Conservation (phyloP, 2,329 filamentous ascomycete species). For the Ophiocordyceps camponoti-floridani region DNA sequence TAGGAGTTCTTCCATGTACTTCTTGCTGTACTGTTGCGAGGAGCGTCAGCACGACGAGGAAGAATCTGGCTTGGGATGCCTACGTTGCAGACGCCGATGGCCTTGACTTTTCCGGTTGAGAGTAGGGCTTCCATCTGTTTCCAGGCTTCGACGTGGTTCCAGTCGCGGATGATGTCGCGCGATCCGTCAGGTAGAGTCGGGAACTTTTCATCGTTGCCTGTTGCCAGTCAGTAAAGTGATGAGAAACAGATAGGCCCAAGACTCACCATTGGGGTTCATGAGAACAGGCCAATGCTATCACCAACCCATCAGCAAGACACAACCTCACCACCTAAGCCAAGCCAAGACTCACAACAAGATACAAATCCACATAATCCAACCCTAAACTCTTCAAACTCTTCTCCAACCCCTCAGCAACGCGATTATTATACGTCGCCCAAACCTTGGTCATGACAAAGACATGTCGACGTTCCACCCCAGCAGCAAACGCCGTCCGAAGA, state of each 20-base stretch:
- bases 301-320: not conserved
- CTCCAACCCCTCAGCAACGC: constrained; percentile 50
- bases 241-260: not conserved
- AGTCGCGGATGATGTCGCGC: constrained; percentile 51
- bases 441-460: constrained; percentile 76
- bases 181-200: constrained; percentile 57
- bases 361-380: constrained; percentile 67
- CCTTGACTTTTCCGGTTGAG: constrained; percentile 35
- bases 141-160: constrained; percentile 63
- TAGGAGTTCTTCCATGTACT: constrained; percentile 37
- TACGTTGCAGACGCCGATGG: constrained; percentile 38
- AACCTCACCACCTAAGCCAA: not conserved
- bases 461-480: constrained; percentile 58
- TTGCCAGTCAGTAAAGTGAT: not conserved
- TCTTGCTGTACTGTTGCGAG: constrained; percentile 28
- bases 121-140: constrained; percentile 54
- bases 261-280: constrained; percentile 55
- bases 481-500: constrained; percentile 51
- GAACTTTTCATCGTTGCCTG: constrained; percentile 53
- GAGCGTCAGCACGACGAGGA: not conserved
- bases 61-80: constrained; percentile 2
- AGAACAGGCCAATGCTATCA: constrained; percentile 61
- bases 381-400: constrained; percentile 57
- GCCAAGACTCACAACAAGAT: constrained; percentile 36
- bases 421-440: constrained; percentile 63